Conservation (phyloP, 2,329 filamentous ascomycete genomes). For the Scedosporium dehoogii region DNA sequence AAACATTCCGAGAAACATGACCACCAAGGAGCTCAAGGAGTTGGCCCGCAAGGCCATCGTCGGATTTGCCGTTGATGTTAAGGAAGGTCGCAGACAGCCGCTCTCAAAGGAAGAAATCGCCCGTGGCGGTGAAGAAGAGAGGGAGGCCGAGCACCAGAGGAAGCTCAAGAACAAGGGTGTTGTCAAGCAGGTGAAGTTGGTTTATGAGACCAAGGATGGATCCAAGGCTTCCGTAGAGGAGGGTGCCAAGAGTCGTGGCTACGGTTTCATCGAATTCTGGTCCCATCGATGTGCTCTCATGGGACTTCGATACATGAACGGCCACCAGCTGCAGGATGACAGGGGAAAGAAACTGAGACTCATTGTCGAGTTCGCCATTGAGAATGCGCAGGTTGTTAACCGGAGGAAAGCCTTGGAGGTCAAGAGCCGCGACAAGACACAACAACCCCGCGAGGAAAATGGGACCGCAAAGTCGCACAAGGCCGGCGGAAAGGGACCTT, state of each 20-base stretch:
- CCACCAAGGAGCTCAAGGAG: constrained; percentile 80
- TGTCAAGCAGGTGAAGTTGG: constrained; percentile 86
- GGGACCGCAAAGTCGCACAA: neutral
- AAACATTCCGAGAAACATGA: constrained; percentile 77
- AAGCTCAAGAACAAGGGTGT: constrained; percentile 77
- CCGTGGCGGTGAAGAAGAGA: constrained; percentile 71
- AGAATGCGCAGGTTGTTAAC: constrained; percentile 92
- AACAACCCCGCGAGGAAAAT: neutral
- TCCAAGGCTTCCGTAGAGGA: constrained; percentile 69
- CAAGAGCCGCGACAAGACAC: constrained; percentile 1
- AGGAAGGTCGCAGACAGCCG: constrained; percentile 61
- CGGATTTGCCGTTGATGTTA: constrained; percentile 85
- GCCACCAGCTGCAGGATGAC: constrained; percentile 49
- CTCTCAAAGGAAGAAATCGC: constrained; percentile 84
- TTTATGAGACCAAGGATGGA: constrained; percentile 82
- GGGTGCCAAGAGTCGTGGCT: constrained; percentile 78
- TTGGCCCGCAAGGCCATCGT: constrained; percentile 88
- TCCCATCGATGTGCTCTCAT: constrained; percentile 91
- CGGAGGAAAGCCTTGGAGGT: constrained; percentile 42
- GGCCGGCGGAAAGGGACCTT: neutral
- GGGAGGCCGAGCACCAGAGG: constrained; percentile 67
- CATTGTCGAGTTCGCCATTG: constrained; percentile 95
- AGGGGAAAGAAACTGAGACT: constrained; percentile 77
- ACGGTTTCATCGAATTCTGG: constrained; percentile 95
- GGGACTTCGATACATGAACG: constrained; percentile 90